phyloP scores from a whole-genome alignment of 306 rosid genomes.

The Vicia sativa region DNA sequence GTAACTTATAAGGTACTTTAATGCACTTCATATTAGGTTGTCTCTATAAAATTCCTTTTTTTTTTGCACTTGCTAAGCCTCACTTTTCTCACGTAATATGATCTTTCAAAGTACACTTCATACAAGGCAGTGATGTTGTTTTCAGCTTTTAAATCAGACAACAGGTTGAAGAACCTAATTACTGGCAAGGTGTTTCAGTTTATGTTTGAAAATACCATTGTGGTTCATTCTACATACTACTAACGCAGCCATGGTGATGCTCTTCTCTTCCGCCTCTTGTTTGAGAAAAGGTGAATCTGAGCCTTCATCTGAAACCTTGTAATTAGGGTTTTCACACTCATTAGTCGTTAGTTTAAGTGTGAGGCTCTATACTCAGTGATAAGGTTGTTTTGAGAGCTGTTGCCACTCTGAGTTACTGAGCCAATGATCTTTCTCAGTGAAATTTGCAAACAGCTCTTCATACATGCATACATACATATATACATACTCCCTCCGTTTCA shows the following conservation, averaged over 20 bases:
- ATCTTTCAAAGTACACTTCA: too few species aligned
- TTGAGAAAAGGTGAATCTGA: constrained; percentile 33
- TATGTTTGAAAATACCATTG: constrained; percentile 10
- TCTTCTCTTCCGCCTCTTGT: constrained; percentile 11
- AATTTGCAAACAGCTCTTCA: background rate
- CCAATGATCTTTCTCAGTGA: background rate
- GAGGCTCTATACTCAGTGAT: constrained; percentile 33
- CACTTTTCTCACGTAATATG: too few species aligned
- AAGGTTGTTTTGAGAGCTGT: constrained; percentile 6
- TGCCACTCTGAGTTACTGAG: background rate
- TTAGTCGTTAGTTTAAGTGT: constrained; percentile 39
- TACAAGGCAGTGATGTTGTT: too few species aligned
- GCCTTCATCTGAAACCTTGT: constrained; percentile 14
- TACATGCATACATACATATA: background rate
- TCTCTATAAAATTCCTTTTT: too few species aligned
- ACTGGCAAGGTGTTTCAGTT: constrained; percentile 35
- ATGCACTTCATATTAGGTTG: too few species aligned
- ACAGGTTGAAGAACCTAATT: constrained; percentile 18
- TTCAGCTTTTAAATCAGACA: constrained; percentile 23
- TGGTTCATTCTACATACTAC: constrained; percentile 23
- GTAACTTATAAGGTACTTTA: too few species aligned
- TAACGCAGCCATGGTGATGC: constrained; percentile 34
- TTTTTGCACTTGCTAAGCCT: too few species aligned
- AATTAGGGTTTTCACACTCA: background rate
- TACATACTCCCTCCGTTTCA: background rate